These are phyloP conservation scores for Reutealis trisperma DNA, from an alignment of 345 rosid genomes.

Conservation along the genomic window DNA sequence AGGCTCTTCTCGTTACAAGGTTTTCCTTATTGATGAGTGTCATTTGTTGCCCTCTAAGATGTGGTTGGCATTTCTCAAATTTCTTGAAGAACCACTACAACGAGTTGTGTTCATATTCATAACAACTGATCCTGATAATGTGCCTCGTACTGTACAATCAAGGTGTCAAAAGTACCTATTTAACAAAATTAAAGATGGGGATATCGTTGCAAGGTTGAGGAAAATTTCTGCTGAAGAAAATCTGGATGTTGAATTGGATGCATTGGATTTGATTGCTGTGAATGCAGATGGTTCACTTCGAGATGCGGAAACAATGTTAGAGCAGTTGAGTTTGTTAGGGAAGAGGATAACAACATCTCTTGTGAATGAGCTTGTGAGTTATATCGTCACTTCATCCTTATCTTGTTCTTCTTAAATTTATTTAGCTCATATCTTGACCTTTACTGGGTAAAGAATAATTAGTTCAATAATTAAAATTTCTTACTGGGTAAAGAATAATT, in stretches of 20 bases:
- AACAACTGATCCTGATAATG: constrained; percentile 88
- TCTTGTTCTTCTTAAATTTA: not conserved
- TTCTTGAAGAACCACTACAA: constrained; percentile 78
- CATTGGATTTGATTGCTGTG: constrained; percentile 88
- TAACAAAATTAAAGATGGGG: constrained; percentile 87
- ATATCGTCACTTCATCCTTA: constrained; percentile 2
- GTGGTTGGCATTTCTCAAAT: constrained; percentile 89
- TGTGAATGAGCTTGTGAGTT: constrained; percentile 94
- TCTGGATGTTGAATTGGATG: constrained; percentile 83
- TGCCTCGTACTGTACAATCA: constrained; percentile 93
- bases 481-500: not conserved
- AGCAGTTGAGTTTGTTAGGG: constrained; percentile 93
- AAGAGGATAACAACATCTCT: constrained; percentile 78
- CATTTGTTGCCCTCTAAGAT: constrained; percentile 85
- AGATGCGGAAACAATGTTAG: constrained; percentile 97
- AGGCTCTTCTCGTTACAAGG: constrained; percentile 53
- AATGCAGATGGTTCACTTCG: constrained; percentile 97
- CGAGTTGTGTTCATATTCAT: constrained; percentile 78
- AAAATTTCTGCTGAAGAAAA: constrained; percentile 70
- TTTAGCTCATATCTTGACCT: not conserved
- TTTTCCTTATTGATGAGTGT: constrained; percentile 86
- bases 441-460: not conserved
- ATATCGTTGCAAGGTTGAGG: constrained; percentile 64
- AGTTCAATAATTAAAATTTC: not conserved
- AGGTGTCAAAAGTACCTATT: constrained; percentile 91